phyloP scores from a whole-genome alignment of 352 stramenopile species.

The Globisporangium sylvaticum region DNA sequence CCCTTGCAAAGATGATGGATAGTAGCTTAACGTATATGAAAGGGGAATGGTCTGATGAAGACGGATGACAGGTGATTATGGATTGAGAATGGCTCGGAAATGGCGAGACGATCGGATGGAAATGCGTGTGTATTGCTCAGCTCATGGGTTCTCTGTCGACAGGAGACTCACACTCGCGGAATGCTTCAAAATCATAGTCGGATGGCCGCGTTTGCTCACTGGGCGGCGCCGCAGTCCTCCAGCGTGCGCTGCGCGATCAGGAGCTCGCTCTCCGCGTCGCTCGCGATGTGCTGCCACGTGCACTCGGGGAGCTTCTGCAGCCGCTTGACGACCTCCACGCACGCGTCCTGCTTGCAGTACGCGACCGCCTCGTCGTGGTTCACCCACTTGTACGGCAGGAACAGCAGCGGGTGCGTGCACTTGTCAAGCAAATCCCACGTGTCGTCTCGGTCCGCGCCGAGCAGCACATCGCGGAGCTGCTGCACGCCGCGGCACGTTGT shows the following conservation, averaged over 20 bases:
- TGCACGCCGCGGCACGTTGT: constrained; percentile 21
- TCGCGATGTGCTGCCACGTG: constrained; percentile 33
- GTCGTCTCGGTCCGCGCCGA: constrained; percentile 16
- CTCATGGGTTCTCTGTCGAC: not conserved
- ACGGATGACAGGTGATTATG: not conserved
- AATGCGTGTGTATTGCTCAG: not conserved
- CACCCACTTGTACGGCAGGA: constrained; percentile 31
- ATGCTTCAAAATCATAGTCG: not conserved
- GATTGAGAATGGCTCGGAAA: not conserved
- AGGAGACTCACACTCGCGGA: not conserved
- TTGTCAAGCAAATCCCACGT: constrained; percentile 15
- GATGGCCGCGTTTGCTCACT: not conserved
- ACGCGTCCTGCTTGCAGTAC: constrained; percentile 42
- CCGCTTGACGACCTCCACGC: constrained; percentile 19
- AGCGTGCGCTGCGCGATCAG: constrained; percentile 42
- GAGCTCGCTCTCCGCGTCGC: constrained; percentile 30
- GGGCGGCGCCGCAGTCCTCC: constrained; percentile 29
- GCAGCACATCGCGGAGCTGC: constrained; percentile 20
- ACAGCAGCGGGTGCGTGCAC: constrained; percentile 34
- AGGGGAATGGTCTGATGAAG: not conserved
- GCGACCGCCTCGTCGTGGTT: constrained; percentile 19
- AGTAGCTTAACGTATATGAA: not conserved
- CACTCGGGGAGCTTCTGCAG: constrained; percentile 35
- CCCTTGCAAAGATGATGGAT: not conserved
- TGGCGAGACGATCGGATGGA: not conserved